Base-by-base conservation (phyloP, 2,329 filamentous ascomycete species). In the Saccharata proteae region DNA sequence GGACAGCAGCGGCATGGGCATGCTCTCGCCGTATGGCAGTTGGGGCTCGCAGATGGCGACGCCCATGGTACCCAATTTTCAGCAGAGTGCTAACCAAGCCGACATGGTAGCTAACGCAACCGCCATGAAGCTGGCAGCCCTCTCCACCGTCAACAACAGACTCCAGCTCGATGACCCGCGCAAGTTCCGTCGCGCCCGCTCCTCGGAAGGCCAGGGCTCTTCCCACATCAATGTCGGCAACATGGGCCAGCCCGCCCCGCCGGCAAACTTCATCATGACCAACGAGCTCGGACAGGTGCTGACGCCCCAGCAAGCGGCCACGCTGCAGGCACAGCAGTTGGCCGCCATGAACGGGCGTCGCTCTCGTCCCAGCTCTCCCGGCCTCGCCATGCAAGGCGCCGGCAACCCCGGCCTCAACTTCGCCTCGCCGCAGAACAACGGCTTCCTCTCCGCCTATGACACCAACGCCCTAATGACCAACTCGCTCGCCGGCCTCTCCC, bases 31-130 rank as follows among this genome's bases (percentile, higher is more conserved):
- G 0, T 88, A 76, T 48, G 84, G 83, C 35, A 96, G 90, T 64
- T 98, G 90, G 90, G 90, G 90, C 15, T 96, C 90, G 6, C 93
- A 94, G 81, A 78, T 92, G 41, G 96, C 93, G 61, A 98, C 90
- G 2, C 90, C 90, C 2, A 92, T 96, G 80, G 82, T 88, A 4
- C 64, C 83, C 23, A 88, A 77, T 43, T 98, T 96, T 57, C 78
- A 45, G 39, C 49, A 69, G 42, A 59, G 59, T 22, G 59, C 66
- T 39, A 77, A 71, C 34, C 86, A 94, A 54, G 86, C 85, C 11
- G 90, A 98, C 49, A 96, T 96, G 88, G 80, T 98, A 36, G 90
- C 90, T 37, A 98, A 96, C 52, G 90, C 90, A 16, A 96, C 90
- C 11, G 90, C 90, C 14, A 98, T 98, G 90, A 98, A 98, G 58